A percentile compares a stretch with the other conserved stretches of the same genome.
phyloP scores from a whole-genome alignment of 192 early-diverging fungal genomes.

The Geosiphon pyriformis region DNA sequence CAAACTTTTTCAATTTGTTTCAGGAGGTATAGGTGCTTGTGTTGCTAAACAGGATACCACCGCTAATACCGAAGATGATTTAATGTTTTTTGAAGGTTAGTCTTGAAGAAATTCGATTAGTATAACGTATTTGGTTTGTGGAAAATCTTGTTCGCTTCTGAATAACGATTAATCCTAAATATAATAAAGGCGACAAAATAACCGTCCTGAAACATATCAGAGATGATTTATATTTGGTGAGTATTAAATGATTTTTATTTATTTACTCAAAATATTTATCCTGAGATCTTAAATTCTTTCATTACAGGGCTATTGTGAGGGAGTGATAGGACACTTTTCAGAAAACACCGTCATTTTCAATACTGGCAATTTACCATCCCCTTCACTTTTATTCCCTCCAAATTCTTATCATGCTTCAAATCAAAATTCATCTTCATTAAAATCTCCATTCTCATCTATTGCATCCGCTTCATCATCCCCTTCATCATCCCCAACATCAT shows the following conservation, averaged over 20 bases:
- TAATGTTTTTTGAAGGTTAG: slow-evolving; percentile 41
- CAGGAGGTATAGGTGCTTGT: slow-evolving; percentile 41
- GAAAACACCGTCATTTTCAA: slow-evolving; percentile 45
- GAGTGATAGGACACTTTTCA: slow-evolving; percentile 45
- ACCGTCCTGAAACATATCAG: slow-evolving; percentile 34
- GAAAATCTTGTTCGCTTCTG: background rate
- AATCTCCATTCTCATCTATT: background rate
- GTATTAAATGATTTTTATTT: background rate
- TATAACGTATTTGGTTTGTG: background rate
- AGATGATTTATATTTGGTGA: slow-evolving; percentile 40
- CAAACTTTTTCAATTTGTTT: too few relatives aligned
- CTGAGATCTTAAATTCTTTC: background rate
- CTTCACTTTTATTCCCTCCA: too few relatives aligned
- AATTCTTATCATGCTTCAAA: background rate
- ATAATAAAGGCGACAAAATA: slow-evolving; percentile 30
- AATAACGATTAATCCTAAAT: background rate
- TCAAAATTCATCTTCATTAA: background rate
- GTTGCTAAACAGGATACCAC: slow-evolving; percentile 37
- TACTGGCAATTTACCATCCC: background rate
- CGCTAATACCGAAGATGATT: slow-evolving; percentile 36
- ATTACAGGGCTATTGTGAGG: slow-evolving; percentile 53
- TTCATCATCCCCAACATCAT: background rate
- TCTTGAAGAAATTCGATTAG: background rate
- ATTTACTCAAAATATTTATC: background rate
- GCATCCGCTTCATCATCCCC: background rate